Percentiles rank a stretch among this genome's conserved stretches.
Conservation (phyloP, 495 filamentous ascomycete species). For the Penicillium lagena region DNA sequence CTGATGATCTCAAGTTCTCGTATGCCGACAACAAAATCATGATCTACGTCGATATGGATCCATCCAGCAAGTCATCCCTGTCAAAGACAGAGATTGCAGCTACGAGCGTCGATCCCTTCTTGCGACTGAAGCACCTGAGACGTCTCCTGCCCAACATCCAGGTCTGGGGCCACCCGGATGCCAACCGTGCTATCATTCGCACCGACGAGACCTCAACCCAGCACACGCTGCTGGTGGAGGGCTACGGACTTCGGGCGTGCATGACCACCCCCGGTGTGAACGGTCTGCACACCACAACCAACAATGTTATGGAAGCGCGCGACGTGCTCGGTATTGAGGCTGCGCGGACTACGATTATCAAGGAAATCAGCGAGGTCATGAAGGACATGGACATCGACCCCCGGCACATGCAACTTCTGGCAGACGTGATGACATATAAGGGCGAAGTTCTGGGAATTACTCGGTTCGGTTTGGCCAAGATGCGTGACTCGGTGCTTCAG, state of each 20-base stretch:
- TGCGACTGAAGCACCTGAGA: slow-evolving; percentile 77
- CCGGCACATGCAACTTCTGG: slow-evolving; percentile 94
- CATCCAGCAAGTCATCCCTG: slow-evolving; percentile 43
- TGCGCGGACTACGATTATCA: slow-evolving; percentile 74
- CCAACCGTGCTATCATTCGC: slow-evolving; percentile 83
- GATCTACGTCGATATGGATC: slow-evolving; percentile 50
- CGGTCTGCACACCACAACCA: slow-evolving; percentile 64
- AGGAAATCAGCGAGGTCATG: slow-evolving; percentile 80
- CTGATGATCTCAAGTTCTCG: slow-evolving; percentile 44
- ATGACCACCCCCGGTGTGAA: slow-evolving; percentile 89
- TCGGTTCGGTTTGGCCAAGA: slow-evolving; percentile 92
- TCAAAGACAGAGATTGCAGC: slow-evolving; percentile 49
- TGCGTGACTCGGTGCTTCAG: slow-evolving; percentile 91
- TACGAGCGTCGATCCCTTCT: slow-evolving; percentile 62
- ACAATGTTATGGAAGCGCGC: slow-evolving; percentile 84
- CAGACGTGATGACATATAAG: slow-evolving; percentile 99
- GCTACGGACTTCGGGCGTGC: slow-evolving; percentile 81
- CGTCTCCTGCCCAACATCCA: slow-evolving; percentile 71
- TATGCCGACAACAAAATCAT: slow-evolving; percentile 48
- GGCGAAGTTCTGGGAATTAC: slow-evolving; percentile 97
- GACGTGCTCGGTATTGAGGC: slow-evolving; percentile 98
- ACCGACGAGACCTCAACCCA: slow-evolving; percentile 53
- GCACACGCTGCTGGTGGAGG: slow-evolving; percentile 81
- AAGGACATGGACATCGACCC: slow-evolving; percentile 92
- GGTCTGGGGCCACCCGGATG: slow-evolving; percentile 81